These are phyloP conservation scores for Plasmopara muralis DNA, from an alignment of 352 stramenopile genomes.

Conservation along the genomic window DNA sequence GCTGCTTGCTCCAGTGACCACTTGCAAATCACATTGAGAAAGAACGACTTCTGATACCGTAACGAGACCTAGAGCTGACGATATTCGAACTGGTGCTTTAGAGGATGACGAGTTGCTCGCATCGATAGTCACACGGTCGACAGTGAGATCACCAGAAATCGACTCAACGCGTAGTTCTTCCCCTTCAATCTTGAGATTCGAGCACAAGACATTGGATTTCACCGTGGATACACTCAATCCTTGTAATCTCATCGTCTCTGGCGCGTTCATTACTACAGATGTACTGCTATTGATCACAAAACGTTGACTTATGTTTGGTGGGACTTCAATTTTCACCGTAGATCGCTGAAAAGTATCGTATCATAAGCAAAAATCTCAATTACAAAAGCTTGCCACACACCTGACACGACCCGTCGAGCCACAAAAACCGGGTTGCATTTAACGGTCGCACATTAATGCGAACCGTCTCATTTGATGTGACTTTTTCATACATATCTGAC, in stretches of 20 bases:
- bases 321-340: conserved; percentile 32
- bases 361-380: background rate
- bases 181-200: conserved; percentile 30
- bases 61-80: conserved; percentile 42
- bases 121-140: conserved; percentile 41
- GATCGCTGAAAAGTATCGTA: conserved; percentile 25
- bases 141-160: conserved; percentile 41
- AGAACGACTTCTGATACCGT: conserved; percentile 41
- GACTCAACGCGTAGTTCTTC: conserved; percentile 32
- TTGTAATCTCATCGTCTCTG: conserved; percentile 23
- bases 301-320: conserved; percentile 17
- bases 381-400: conserved; percentile 14
- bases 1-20: conserved; percentile 43
- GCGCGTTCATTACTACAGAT: conserved; percentile 42
- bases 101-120: conserved; percentile 14
- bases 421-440: conserved; percentile 44
- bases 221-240: conserved; percentile 33
- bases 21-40: conserved; percentile 42
- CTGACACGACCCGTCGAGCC: conserved; percentile 67
- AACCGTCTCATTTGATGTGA: conserved; percentile 19
- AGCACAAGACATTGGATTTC: conserved; percentile 44
- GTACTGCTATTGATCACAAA: conserved; percentile 42
- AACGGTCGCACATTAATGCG: conserved; percentile 25
- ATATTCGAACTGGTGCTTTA: conserved; percentile 28
- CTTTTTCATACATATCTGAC: conserved; percentile 27